These are phyloP conservation scores for Hemileccinum rubropunctum DNA, from an alignment of 768 basidiomycete genomes.

Conservation along the genomic window DNA sequence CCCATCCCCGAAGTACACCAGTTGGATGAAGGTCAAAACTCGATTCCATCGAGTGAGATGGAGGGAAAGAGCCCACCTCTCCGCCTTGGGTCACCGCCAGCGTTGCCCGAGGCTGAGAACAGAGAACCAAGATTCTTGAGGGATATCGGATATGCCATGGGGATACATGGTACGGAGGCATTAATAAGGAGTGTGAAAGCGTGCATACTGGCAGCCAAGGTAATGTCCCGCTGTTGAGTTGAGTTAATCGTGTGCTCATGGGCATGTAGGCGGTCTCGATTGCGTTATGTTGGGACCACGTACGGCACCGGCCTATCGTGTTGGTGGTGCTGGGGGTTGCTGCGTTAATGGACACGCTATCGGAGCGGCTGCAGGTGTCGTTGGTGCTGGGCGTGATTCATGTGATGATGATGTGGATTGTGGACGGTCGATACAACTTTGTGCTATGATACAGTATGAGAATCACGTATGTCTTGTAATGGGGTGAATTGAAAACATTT, in stretches of 20 bases:
- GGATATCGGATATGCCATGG: not conserved
- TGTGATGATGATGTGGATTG: conserved; percentile 26
- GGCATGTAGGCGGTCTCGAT: conserved; percentile 24
- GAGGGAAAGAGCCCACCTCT: conserved; percentile 15
- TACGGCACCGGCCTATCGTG: conserved; percentile 27
- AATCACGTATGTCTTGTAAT: no score
- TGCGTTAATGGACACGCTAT: conserved; percentile 46
- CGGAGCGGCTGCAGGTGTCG: conserved; percentile 38
- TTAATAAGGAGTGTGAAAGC: conserved; percentile 34
- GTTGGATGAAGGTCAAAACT: not conserved
- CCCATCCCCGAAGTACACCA: conserved; percentile 1
- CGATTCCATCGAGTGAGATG: not conserved
- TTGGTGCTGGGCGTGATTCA: conserved; percentile 41
- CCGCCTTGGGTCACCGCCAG: conserved; percentile 11
- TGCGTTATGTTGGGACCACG: conserved; percentile 16
- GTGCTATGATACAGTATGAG: not conserved
- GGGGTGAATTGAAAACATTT: no score
- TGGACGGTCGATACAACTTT: not conserved
- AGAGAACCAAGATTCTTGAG: not conserved
- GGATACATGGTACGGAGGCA: conserved; percentile 15
- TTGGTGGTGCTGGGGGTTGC: conserved; percentile 31
- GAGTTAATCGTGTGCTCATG: not conserved
- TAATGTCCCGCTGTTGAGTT: conserved; percentile 7
- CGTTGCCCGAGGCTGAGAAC: not conserved
- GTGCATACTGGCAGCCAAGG: conserved; percentile 36